Conservation (phyloP, 164 flowering plant genomes). For the Akebia trifoliata region DNA sequence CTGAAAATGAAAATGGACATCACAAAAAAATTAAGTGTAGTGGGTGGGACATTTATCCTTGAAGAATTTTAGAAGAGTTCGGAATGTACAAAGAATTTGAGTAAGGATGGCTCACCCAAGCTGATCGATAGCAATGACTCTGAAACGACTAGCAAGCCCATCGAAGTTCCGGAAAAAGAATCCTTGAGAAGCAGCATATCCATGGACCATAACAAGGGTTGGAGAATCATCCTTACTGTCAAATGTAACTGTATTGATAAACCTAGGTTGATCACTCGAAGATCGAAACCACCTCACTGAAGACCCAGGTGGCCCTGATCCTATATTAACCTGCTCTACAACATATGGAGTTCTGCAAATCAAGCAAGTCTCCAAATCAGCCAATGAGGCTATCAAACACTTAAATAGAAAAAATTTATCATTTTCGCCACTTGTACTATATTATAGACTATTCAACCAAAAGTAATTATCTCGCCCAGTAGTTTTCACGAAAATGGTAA, state of each 20-base stretch:
- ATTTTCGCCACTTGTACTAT: too few species aligned
- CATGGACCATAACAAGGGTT: constrained; percentile 94
- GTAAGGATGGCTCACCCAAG: constrained; percentile 59
- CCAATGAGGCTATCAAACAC: background rate
- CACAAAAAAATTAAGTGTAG: background rate
- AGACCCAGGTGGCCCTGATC: constrained; percentile 90
- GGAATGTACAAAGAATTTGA: background rate
- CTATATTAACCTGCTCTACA: constrained; percentile 77
- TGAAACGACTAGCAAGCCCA: constrained; percentile 73
- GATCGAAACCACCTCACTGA: constrained; percentile 86
- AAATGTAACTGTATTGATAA: constrained; percentile 84
- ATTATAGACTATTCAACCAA: too few species aligned
- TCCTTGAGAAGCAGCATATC: constrained; percentile 93
- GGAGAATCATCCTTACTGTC: constrained; percentile 70
- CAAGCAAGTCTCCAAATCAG: constrained; percentile 8
- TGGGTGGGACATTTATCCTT: background rate
- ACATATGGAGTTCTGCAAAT: constrained; percentile 73
- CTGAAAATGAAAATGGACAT: constrained; percentile 32
- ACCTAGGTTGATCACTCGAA: constrained; percentile 65
- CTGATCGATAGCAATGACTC: constrained; percentile 87
- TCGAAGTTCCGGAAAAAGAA: constrained; percentile 93
- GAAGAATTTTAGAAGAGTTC: background rate
- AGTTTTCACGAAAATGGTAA: too few species aligned
- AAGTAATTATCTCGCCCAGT: too few species aligned
- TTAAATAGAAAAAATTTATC: background rate